A percentile compares a stretch with the other conserved stretches of the same genome.
Conservation (phyloP, 1,284 basidiomycete genomes). For the Gymnopus androsaceus region DNA sequence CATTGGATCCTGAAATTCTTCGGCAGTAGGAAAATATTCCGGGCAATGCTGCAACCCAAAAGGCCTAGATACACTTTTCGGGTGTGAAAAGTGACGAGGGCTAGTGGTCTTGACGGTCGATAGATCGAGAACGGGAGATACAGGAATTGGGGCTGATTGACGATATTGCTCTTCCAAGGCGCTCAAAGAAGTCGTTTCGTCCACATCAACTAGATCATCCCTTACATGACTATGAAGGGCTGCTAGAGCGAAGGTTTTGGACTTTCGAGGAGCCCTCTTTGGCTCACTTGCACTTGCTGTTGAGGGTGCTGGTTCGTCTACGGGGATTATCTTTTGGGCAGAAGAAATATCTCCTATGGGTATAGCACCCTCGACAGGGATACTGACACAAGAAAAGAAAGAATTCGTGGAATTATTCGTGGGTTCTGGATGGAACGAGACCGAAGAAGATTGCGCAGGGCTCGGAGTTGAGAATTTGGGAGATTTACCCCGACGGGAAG, state of each 20-base stretch:
- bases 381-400: slow-evolving; percentile 67
- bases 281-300: slow-evolving; percentile 40
- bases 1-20: slow-evolving; percentile 97
- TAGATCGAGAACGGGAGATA: slow-evolving; percentile 64
- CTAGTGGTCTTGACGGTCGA: slow-evolving; percentile 68
- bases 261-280: slow-evolving; percentile 79
- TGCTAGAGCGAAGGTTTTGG: slow-evolving; percentile 80
- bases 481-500: slow-evolving; percentile 59
- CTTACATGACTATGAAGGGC: slow-evolving; percentile 70
- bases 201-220: slow-evolving; percentile 51
- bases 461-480: slow-evolving; percentile 47
- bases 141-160: slow-evolving; percentile 57
- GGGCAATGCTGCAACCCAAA: slow-evolving; percentile 93
- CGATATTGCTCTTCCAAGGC: slow-evolving; percentile 49
- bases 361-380: slow-evolving; percentile 64
- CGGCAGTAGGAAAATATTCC: slow-evolving; percentile 82
- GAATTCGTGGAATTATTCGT: slow-evolving; percentile 48
- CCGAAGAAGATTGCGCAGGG: slow-evolving; percentile 41
- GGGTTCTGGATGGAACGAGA: slow-evolving; percentile 42
- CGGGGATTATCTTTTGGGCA: slow-evolving; percentile 28
- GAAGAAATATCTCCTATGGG: slow-evolving; percentile 47
- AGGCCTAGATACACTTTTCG: slow-evolving; percentile 49
- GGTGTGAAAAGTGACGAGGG: slow-evolving; percentile 43
- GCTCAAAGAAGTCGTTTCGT: slow-evolving; percentile 44
- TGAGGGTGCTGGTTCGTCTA: slow-evolving; percentile 25